Evolutionary conservation across 495 filamentous ascomycete genomes (phyloP), one percentile per base, ranked within the genome.

Genomic region (Cairneyella variabilis): DNA sequence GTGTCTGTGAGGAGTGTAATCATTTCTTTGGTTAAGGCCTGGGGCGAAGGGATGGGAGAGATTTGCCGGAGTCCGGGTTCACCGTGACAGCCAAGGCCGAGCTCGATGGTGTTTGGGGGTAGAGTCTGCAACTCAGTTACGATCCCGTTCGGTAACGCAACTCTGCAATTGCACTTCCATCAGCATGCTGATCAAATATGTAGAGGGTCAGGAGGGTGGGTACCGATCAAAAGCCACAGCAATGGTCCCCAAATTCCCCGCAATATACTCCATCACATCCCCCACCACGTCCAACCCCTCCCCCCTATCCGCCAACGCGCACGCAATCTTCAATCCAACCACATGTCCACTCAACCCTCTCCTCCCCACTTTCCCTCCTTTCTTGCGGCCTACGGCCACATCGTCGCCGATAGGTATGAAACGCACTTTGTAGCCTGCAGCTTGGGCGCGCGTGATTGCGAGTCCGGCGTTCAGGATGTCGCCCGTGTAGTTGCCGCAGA

Each of bases 401-500:
- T 84, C 81, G 47, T 83, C 81, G 17, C 80, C 79, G 62, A 82
- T 79, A 44, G 78, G 76, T 43, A 82, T 73, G 64, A 82, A 78
- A 38, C 69, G 68, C 41, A 80, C 77, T 20, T 75, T 76, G 51
- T 77, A 71, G 32, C 80, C 79, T 56, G 71, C 67, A 23, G 78
- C 78, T 36, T 75, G 75, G 16, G 77, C 78, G 64, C 83, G 81
- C 59, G 83, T 79, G 48, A 76, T 74, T 2, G 81, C 81, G 12
- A 84, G 64, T 1, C 81, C 81, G 49, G 83, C 83, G 58, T 84
- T 80, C 38, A 84, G 67, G 58, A 78, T 82, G 64, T 84, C 81
- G 26, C 81, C 81, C 1, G 81, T 84, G 61, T 84, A 84, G 58
- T 84, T 84, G 22, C 79, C 82, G 55, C 83, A 75, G 52, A 82